Evolutionary conservation across 2,329 filamentous ascomycete species (phyloP), one percentile per base, ranked within the genome.

Genomic region (Fusarium coffeatum): DNA sequence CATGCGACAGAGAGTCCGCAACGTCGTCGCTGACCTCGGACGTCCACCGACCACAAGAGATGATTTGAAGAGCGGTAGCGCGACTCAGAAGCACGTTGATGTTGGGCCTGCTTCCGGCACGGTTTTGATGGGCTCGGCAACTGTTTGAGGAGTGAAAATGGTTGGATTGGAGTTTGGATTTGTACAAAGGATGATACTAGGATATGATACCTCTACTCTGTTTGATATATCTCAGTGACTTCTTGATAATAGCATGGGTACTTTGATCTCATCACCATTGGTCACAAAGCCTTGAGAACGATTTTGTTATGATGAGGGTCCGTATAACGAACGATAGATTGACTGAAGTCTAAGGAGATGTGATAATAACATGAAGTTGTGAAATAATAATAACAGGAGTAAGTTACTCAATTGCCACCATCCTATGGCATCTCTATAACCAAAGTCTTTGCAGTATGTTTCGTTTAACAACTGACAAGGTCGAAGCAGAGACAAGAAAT

Each of bases 11-110:
- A 76, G 76, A 57, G 77, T 78, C 18, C 77, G 78, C 62, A 77
- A 78, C 47, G 73, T 79, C 53, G 71, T 79, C 30, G 70, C 76
- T 50, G 77, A 79, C 50, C 71, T 79, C 51, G 78, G 78, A 54
- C 74, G 68, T 28, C 78, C 78, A 45, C 78, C 78, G 3, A 79
- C 78, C 15, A 56, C 65, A 28, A 68, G 76, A 48, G 75, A 78
- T 58, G 78, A 79, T 59, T 77, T 71, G 54, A 77, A 75, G 69
- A 75, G 75, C 15, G 78, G 78, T 37, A 78, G 71, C 59, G 60
- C 46, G 47, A 75, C 77, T 37, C 66, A 72, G 57, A 75, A 73
- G 43, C 76, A 74, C 66, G 64, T 73, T 49, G 74, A 78, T 34
- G 66, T 76, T 43, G 75, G 76, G 9, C 71, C 76, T 34, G 55